phyloP scores from a whole-genome alignment of 1,139 yeast species.

The Blastobotrys buckinghamii region DNA sequence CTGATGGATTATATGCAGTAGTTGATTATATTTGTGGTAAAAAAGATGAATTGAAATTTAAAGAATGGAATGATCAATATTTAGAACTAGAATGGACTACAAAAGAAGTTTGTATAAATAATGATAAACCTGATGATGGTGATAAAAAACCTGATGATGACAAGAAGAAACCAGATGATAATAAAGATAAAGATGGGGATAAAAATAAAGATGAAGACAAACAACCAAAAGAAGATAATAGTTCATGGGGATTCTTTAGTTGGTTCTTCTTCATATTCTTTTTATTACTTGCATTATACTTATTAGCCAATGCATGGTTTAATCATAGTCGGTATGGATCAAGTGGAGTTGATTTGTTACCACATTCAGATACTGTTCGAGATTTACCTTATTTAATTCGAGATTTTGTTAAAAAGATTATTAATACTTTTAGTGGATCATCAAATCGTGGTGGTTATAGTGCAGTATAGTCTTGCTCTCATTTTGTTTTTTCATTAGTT shows the following conservation, averaged over 20 bases:
- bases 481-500: background rate
- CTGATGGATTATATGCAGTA: constrained; percentile 44
- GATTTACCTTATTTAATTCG: constrained; percentile 82
- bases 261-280: constrained; percentile 47
- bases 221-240: constrained; percentile 27
- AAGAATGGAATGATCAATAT: constrained; percentile 34
- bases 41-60: constrained; percentile 20
- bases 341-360: constrained; percentile 40
- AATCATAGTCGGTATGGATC: constrained; percentile 38
- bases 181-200: constrained; percentile 7
- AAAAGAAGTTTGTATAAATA: constrained; percentile 40
- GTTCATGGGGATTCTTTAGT: constrained; percentile 33
- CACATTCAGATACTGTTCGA: constrained; percentile 46
- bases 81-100: constrained; percentile 35
- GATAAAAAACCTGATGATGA: constrained; percentile 16
- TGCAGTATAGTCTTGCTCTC: constrained; percentile 64
- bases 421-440: constrained; percentile 74
- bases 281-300: constrained; percentile 61
- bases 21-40: constrained; percentile 50
- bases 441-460: constrained; percentile 78
- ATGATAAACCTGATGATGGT: constrained; percentile 19
- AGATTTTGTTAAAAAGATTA: constrained; percentile 61
- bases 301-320: constrained; percentile 77
- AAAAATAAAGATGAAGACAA: constrained; percentile 8
- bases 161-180: constrained; percentile 15